Percentiles rank a stretch among this genome's conserved stretches.
Evolutionary conservation across 352 stramenopile species (phyloP).

Genomic region (Phytopythium kandeliae): DNA sequence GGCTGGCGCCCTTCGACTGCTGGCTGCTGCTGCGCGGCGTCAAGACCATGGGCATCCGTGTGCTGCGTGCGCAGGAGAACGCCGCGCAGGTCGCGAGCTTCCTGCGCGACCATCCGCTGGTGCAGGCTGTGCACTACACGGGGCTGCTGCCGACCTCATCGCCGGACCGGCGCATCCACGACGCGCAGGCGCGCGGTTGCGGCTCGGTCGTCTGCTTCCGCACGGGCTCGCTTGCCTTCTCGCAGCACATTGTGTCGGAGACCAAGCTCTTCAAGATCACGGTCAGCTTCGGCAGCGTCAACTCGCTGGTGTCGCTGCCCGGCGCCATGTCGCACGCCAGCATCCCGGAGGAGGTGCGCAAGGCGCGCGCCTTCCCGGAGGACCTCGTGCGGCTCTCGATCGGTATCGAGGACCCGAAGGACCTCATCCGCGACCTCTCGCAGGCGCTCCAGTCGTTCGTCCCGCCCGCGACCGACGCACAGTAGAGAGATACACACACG

Average conservation of each 20-base stretch:
- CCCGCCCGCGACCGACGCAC: conserved; percentile 13
- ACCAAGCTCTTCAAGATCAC: conserved; percentile 96
- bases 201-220: conserved; percentile 91
- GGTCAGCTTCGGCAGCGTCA: conserved; percentile 90
- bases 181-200: conserved; percentile 73
- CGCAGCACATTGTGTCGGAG: conserved; percentile 85
- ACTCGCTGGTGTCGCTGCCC: conserved; percentile 90
- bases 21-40: conserved; percentile 86
- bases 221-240: conserved; percentile 81
- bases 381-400: conserved; percentile 93
- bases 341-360: conserved; percentile 90
- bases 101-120: conserved; percentile 74
- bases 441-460: conserved; percentile 84
- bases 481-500: conserved; percentile 6
- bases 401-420: conserved; percentile 91
- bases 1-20: conserved; percentile 87
- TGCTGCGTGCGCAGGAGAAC: conserved; percentile 83
- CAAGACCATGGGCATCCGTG: conserved; percentile 87
- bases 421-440: conserved; percentile 94
- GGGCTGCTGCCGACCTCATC: conserved; percentile 65
- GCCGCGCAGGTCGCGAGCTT: conserved; percentile 87
- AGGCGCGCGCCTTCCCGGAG: conserved; percentile 89
- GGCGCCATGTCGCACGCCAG: conserved; percentile 95
- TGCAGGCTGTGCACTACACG: conserved; percentile 92
- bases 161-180: conserved; percentile 75